phyloP scores from a whole-genome alignment of 2,329 filamentous ascomycete genomes.

The Berkeleyomyces basicola region DNA sequence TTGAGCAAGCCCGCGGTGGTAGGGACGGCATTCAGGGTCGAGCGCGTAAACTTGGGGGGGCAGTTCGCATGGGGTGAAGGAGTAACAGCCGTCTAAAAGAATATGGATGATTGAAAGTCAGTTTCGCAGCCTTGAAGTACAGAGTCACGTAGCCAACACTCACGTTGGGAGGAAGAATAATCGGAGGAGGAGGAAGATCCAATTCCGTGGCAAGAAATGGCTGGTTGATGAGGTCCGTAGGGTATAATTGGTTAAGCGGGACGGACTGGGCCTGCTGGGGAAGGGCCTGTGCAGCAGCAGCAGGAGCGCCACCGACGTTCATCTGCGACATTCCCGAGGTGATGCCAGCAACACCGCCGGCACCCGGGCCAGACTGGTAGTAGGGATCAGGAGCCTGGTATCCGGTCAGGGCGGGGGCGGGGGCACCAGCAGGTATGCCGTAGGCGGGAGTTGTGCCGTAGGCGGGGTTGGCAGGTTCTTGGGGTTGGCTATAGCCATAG shows the following conservation, averaged over 20 bases:
- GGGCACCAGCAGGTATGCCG: slow-evolving; percentile 20
- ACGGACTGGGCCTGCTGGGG: slow-evolving; percentile 26
- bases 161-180: slow-evolving; percentile 83
- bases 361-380: slow-evolving; percentile 31
- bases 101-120: neutral
- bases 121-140: neutral
- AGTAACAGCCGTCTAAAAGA: slow-evolving; percentile 61
- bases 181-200: slow-evolving; percentile 78
- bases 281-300: slow-evolving; percentile 33
- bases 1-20: slow-evolving; percentile 86
- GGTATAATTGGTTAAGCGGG: slow-evolving; percentile 69
- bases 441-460: slow-evolving; percentile 26
- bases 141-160: slow-evolving; percentile 23
- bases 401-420: slow-evolving; percentile 31
- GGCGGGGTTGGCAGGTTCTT: slow-evolving; percentile 27
- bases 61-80: slow-evolving; percentile 85
- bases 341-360: slow-evolving; percentile 48
- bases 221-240: slow-evolving; percentile 78
- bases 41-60: slow-evolving; percentile 83
- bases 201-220: slow-evolving; percentile 90
- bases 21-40: slow-evolving; percentile 84
- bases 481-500: slow-evolving; percentile 42
- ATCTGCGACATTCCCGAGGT: slow-evolving; percentile 78
- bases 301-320: slow-evolving; percentile 41
- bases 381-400: slow-evolving; percentile 53